phyloP scores from a whole-genome alignment of 164 flowering plant species.

The Nymphaea colorata region DNA sequence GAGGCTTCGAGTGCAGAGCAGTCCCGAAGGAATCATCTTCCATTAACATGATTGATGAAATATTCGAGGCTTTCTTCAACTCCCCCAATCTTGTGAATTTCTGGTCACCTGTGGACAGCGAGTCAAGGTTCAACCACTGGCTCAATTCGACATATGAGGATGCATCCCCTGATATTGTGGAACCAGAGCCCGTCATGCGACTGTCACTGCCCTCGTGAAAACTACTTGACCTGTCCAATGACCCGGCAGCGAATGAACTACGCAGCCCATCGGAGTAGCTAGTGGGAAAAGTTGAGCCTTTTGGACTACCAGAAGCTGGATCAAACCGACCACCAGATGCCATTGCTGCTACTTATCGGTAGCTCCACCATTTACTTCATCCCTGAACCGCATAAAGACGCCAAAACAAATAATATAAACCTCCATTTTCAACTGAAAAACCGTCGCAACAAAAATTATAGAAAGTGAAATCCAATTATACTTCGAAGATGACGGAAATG shows the following conservation, averaged over 20 bases:
- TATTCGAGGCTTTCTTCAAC: constrained; percentile 36
- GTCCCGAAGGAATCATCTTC: constrained; percentile 50
- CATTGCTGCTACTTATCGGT: constrained; percentile 19
- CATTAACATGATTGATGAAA: constrained; percentile 27
- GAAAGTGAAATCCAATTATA: too few species aligned
- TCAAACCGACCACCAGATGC: constrained; percentile 58
- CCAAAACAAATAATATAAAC: not conserved
- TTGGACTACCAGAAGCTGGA: constrained; percentile 43
- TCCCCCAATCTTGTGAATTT: constrained; percentile 44
- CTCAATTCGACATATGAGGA: constrained; percentile 18
- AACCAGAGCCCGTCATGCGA: constrained; percentile 30
- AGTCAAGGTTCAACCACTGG: constrained; percentile 49
- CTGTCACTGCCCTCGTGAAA: constrained; percentile 51
- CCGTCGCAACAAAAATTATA: too few species aligned
- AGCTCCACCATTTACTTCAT: not conserved
- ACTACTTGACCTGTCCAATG: constrained; percentile 71
- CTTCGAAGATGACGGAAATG: too few species aligned
- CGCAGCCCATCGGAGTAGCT: constrained; percentile 55
- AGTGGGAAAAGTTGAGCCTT: constrained; percentile 36
- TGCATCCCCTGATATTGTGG: constrained; percentile 3
- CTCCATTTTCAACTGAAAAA: not conserved
- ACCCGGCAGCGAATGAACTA: constrained; percentile 27
- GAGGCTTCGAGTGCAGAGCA: constrained; percentile 26
- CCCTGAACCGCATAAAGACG: not conserved
- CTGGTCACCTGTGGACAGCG: constrained; percentile 40